phyloP scores from a whole-genome alignment of 2,329 filamentous ascomycete species.

The Sphaerulina populicola region DNA sequence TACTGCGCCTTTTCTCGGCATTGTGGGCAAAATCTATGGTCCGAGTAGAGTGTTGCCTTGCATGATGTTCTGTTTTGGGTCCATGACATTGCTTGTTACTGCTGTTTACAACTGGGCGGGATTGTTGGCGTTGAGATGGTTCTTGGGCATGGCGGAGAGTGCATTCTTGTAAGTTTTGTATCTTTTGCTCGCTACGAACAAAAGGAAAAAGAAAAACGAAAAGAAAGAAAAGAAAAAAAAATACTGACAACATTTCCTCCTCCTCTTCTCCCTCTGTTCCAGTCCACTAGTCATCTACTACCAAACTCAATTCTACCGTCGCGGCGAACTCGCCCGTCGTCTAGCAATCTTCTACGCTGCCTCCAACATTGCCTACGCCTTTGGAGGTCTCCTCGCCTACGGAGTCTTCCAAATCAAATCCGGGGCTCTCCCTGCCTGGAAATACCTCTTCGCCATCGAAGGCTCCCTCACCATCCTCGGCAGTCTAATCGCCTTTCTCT shows the following conservation, averaged over 20 bases:
- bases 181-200: not conserved
- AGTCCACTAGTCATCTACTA: constrained; percentile 63
- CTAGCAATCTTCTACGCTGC: constrained; percentile 69
- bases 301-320: constrained; percentile 55
- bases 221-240: too few relatives aligned
- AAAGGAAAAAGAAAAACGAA: too few relatives aligned
- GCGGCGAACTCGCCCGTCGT: constrained; percentile 61
- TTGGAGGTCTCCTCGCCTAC: constrained; percentile 52
- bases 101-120: constrained; percentile 54
- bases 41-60: constrained; percentile 50
- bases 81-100: constrained; percentile 53
- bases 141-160: constrained; percentile 42
- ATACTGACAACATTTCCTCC: too few relatives aligned
- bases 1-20: constrained; percentile 56
- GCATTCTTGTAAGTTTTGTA: constrained; percentile 2
- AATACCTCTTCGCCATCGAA: constrained; percentile 58
- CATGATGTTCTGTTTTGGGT: constrained; percentile 58
- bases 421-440: constrained; percentile 48
- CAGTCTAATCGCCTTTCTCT: constrained; percentile 58
- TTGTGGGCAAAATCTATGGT: constrained; percentile 61
- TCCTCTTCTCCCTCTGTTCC: constrained; percentile 40
- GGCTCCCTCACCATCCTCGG: constrained; percentile 50
- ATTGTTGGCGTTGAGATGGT: constrained; percentile 60
- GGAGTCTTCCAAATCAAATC: constrained; percentile 53
- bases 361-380: constrained; percentile 63